Percentiles rank a stretch among this genome's conserved stretches.
Conservation (phyloP, 345 rosid species). For the Salix exigua region DNA sequence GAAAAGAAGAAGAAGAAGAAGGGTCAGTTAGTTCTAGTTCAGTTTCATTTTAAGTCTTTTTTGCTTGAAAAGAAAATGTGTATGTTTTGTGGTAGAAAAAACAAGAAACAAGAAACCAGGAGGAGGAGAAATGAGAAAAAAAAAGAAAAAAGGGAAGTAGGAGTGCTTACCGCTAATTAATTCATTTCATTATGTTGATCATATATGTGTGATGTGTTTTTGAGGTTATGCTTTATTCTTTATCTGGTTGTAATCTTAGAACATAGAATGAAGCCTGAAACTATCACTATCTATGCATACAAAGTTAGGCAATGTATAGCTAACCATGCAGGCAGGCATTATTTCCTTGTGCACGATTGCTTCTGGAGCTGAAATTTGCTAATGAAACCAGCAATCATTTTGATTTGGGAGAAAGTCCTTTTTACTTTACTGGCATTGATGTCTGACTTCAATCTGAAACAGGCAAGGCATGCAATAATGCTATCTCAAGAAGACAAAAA, state of each 20-base stretch:
- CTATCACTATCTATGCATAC: neutral
- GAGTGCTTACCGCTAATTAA: neutral
- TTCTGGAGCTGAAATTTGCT: constrained; percentile 4
- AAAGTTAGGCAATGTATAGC: neutral
- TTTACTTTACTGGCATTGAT: neutral
- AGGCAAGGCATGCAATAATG: neutral
- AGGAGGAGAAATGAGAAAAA: neutral
- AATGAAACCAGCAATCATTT: neutral
- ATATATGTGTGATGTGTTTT: neutral
- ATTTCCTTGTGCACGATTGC: neutral
- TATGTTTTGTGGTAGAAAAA: neutral
- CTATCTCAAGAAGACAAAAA: neutral
- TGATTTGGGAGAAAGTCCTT: neutral
- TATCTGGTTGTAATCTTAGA: neutral
- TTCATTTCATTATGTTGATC: neutral
- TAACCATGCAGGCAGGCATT: neutral
- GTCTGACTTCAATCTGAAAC: neutral
- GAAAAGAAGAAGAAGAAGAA: neutral
- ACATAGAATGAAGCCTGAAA: neutral
- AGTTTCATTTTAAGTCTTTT: neutral
- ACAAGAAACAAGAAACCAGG: neutral
- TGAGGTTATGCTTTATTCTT: neutral
- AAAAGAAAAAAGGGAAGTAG: neutral
- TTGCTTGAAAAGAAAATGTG: neutral
- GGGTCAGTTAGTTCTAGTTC: neutral